Conservation (phyloP, 306 rosid species). For the Luffa acutangula region DNA sequence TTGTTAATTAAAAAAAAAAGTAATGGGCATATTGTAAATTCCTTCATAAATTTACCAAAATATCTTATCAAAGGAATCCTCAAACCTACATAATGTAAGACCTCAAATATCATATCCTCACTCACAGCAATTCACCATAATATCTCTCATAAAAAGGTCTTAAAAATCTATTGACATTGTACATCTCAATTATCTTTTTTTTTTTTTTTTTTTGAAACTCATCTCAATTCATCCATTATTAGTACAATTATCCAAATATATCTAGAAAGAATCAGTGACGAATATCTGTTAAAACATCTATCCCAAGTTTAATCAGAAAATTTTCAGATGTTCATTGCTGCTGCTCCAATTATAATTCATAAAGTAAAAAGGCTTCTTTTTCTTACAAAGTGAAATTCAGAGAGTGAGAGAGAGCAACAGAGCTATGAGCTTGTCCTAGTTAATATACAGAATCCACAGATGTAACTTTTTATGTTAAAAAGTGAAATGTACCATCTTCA, state of each 20-base stretch:
- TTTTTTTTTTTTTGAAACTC: too few species aligned
- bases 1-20: too few species aligned
- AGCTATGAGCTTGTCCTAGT: background rate
- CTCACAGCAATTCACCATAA: too few species aligned
- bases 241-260: background rate
- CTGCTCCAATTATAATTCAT: background rate
- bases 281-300: background rate
- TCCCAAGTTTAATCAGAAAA: background rate
- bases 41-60: background rate
- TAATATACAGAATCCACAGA: background rate
- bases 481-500: background rate
- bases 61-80: background rate
- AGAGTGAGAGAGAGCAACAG: background rate
- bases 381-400: background rate
- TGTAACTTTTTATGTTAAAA: background rate
- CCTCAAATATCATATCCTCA: background rate
- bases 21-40: too few species aligned
- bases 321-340: background rate
- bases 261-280: background rate
- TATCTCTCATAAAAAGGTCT: too few species aligned
- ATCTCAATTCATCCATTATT: background rate
- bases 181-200: background rate
- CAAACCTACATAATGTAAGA: background rate
- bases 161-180: background rate
- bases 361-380: background rate